These are phyloP conservation scores for Diaporthe eres DNA, from an alignment of 2,329 filamentous ascomycete genomes.

Conservation along the genomic window DNA sequence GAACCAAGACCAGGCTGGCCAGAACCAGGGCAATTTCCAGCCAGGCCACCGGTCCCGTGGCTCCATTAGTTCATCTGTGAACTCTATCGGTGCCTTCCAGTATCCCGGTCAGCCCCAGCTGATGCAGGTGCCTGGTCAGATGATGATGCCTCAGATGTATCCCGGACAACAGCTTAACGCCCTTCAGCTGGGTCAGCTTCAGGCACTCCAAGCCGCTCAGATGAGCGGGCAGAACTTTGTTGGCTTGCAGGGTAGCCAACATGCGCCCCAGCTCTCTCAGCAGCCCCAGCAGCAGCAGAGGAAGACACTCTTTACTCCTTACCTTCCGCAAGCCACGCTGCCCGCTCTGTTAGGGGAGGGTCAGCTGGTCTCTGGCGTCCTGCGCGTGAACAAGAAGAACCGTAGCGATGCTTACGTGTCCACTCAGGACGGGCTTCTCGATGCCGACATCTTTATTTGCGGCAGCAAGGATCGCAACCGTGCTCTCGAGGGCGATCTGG, in stretches of 20 bases:
- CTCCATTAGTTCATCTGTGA: slow-evolving; percentile 88
- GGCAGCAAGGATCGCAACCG: slow-evolving; percentile 99
- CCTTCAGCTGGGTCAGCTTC: slow-evolving; percentile 89
- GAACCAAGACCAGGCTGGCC: slow-evolving; percentile 63
- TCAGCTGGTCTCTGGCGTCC: slow-evolving; percentile 94
- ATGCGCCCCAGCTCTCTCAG: slow-evolving; percentile 76
- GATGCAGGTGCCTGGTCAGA: slow-evolving; percentile 87
- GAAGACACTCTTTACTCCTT: slow-evolving; percentile 98
- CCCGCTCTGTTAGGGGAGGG: slow-evolving; percentile 92
- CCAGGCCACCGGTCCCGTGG: slow-evolving; percentile 89
- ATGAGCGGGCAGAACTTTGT: slow-evolving; percentile 83
- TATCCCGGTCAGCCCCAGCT: slow-evolving; percentile 90
- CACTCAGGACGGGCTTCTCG: slow-evolving; percentile 86
- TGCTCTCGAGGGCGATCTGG: slow-evolving; percentile 94
- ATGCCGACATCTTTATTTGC: slow-evolving; percentile 99
- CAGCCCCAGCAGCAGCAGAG: slow-evolving; percentile 90
- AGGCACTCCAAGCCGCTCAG: slow-evolving; percentile 91
- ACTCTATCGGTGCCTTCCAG: slow-evolving; percentile 87
- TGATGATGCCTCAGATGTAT: slow-evolving; percentile 89
- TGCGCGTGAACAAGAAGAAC: slow-evolving; percentile 99
- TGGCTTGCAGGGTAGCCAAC: slow-evolving; percentile 78
- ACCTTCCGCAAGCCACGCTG: slow-evolving; percentile 93
- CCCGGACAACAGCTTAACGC: slow-evolving; percentile 88
- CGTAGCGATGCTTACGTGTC: slow-evolving; percentile 98
- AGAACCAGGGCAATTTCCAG: slow-evolving; percentile 83